Evolutionary conservation across 495 filamentous ascomycete species (phyloP).

Genomic region (Articulospora tetracladia): DNA sequence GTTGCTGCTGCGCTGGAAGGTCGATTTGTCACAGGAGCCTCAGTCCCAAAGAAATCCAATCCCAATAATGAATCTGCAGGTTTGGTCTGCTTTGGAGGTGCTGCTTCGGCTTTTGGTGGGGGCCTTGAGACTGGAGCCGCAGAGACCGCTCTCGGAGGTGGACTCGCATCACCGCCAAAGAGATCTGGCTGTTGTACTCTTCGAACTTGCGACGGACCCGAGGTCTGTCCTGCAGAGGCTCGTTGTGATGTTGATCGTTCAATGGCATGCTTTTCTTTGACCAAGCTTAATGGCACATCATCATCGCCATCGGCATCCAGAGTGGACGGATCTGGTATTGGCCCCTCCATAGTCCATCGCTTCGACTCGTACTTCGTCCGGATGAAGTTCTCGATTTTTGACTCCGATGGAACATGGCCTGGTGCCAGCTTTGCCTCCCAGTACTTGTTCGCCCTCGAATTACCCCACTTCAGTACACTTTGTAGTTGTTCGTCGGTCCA

Average conservation of each 20-base stretch:
- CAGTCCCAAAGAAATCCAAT: conserved; percentile 83
- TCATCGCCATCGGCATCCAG: conserved; percentile 81
- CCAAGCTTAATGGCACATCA: conserved; percentile 61
- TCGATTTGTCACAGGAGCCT: conserved; percentile 60
- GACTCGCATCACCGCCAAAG: conserved; percentile 38
- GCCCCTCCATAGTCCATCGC: conserved; percentile 97
- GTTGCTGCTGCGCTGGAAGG: conserved; percentile 69
- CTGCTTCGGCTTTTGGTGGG: conserved; percentile 59
- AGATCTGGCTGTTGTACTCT: conserved; percentile 42
- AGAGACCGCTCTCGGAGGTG: conserved; percentile 43
- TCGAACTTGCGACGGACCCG: conserved; percentile 35
- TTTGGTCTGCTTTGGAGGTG: conserved; percentile 64
- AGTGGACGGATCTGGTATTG: conserved; percentile 86
- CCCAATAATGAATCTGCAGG: conserved; percentile 84
- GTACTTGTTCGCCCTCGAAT: conserved; percentile 93
- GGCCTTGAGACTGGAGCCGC: conserved; percentile 62
- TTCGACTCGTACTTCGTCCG: conserved; percentile 98
- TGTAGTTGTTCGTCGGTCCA: conserved; percentile 98
- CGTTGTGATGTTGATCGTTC: conserved; percentile 32
- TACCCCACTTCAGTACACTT: conserved; percentile 91
- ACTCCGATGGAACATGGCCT: conserved; percentile 93
- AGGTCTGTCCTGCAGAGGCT: conserved; percentile 3
- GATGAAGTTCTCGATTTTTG: conserved; percentile 99
- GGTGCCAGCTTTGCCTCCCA: conserved; percentile 94
- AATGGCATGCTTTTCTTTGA: conserved; percentile 53